Conservation (phyloP, 75 land plant species). For the Picea glauca region DNA sequence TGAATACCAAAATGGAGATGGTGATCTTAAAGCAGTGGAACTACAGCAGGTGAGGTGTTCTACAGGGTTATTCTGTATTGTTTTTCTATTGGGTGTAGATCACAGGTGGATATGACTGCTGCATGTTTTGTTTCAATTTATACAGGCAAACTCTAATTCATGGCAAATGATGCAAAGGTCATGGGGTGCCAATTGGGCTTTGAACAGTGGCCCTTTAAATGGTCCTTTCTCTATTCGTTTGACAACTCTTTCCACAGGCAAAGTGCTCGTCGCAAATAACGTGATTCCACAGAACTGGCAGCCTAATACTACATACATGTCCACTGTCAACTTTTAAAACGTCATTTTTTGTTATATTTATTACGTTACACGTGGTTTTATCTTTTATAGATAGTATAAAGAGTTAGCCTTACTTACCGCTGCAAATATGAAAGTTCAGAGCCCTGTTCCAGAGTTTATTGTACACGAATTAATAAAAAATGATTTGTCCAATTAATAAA, state of each 20-base stretch:
- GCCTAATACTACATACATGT: conserved; percentile 32
- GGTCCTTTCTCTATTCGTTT: conserved; percentile 45
- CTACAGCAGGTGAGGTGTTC: not conserved
- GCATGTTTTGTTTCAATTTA: too few species aligned
- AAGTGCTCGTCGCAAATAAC: conserved; percentile 26
- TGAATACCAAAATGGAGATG: conserved; percentile 13
- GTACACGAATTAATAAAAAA: too few species aligned
- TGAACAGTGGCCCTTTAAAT: conserved; percentile 23
- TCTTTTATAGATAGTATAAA: too few species aligned
- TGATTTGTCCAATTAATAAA: too few species aligned
- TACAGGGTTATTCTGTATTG: too few species aligned
- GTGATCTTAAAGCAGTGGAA: conserved; percentile 38
- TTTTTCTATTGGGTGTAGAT: too few species aligned
- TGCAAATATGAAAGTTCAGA: too few species aligned
- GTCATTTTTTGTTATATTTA: too few species aligned
- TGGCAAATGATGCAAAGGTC: conserved; percentile 41
- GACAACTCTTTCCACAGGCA: conserved; percentile 19
- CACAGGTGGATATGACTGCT: too few species aligned
- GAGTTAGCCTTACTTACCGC: too few species aligned
- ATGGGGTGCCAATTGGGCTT: conserved; percentile 57
- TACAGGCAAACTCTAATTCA: not conserved
- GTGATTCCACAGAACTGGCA: conserved; percentile 53
- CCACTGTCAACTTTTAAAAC: conserved; percentile 29
- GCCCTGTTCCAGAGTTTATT: too few species aligned
- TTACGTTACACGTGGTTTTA: too few species aligned